Percentiles rank a stretch among this genome's conserved stretches.
These are phyloP conservation scores for Saccharomycopsis fermentans DNA, from an alignment of 805 yeast genomes.

Conservation along the genomic window DNA sequence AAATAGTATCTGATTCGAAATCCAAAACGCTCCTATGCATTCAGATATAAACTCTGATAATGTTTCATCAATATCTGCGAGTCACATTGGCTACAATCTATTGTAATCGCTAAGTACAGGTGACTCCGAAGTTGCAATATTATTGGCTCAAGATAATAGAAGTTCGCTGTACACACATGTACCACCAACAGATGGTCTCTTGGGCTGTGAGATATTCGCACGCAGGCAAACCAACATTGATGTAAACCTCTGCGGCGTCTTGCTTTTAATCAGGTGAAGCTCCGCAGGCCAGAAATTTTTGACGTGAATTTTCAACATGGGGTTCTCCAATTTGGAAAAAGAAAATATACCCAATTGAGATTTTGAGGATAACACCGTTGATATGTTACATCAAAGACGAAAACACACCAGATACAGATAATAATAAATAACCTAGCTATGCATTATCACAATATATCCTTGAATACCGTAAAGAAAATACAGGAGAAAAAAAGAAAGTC, in stretches of 20 bases:
- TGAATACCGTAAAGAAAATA: neutral
- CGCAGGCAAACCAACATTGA: no score
- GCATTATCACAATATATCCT: neutral
- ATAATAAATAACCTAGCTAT: neutral
- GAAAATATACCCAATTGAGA: no score
- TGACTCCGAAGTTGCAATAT: slow-evolving; percentile 3
- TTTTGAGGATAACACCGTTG: no score
- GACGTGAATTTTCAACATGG: no score
- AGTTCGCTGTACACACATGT: neutral
- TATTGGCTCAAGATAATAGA: neutral
- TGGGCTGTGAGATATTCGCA: neutral
- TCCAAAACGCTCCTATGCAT: no score
- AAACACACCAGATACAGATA: neutral
- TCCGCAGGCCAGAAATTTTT: no score
- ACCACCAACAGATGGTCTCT: no score
- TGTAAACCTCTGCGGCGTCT: no score
- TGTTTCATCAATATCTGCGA: neutral
- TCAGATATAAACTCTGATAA: neutral
- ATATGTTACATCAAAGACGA: no score
- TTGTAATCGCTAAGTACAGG: slow-evolving; percentile 8
- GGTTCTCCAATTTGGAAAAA: no score
- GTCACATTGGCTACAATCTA: neutral
- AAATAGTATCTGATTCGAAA: no score
- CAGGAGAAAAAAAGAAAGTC: neutral
- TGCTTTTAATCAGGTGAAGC: no score